phyloP scores from a whole-genome alignment of 768 basidiomycete genomes.

The Psilocybe cubensis region DNA sequence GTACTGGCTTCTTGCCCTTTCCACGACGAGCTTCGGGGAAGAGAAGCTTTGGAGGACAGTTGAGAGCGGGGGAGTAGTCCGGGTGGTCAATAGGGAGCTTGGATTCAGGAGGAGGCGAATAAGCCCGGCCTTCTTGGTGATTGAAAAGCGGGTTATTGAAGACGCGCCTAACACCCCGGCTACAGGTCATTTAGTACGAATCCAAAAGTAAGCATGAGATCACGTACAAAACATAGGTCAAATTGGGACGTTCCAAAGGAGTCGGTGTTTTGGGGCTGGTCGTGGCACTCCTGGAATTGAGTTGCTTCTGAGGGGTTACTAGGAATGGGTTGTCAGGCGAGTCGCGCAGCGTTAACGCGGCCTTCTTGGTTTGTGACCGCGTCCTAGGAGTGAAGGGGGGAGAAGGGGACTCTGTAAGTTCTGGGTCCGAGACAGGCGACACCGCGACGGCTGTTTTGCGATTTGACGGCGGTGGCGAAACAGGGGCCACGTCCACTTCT shows the following conservation, averaged over 20 bases:
- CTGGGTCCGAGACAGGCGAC: constrained; percentile 1
- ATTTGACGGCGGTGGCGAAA: constrained; percentile 72
- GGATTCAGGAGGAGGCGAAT: constrained; percentile 49
- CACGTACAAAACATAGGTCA: constrained; percentile 78
- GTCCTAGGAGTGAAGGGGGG: constrained; percentile 44
- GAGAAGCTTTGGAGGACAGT: constrained; percentile 59
- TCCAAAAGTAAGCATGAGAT: constrained; percentile 36
- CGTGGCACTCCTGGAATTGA: constrained; percentile 26
- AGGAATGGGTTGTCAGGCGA: constrained; percentile 79
- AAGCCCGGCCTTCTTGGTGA: constrained; percentile 40
- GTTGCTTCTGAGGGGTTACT: constrained; percentile 39
- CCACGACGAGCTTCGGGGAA: constrained; percentile 41
- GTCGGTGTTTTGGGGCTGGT: constrained; percentile 20
- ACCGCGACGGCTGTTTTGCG: constrained; percentile 32
- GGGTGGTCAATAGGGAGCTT: constrained; percentile 63
- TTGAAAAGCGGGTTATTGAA: constrained; percentile 70
- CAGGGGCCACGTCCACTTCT: constrained; percentile 40
- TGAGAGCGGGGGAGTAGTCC: constrained; percentile 61
- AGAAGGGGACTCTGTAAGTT: constrained; percentile 26
- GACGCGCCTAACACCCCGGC: constrained; percentile 67
- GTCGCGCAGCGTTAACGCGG: constrained; percentile 43
- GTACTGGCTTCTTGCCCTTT: constrained; percentile 7
- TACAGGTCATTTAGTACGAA: constrained; percentile 26
- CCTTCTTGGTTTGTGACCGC: constrained; percentile 22
- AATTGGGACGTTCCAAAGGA: constrained; percentile 58